Evolutionary conservation across 129 eudicot species (phyloP).

Genomic region (Flaveria trinervia): DNA sequence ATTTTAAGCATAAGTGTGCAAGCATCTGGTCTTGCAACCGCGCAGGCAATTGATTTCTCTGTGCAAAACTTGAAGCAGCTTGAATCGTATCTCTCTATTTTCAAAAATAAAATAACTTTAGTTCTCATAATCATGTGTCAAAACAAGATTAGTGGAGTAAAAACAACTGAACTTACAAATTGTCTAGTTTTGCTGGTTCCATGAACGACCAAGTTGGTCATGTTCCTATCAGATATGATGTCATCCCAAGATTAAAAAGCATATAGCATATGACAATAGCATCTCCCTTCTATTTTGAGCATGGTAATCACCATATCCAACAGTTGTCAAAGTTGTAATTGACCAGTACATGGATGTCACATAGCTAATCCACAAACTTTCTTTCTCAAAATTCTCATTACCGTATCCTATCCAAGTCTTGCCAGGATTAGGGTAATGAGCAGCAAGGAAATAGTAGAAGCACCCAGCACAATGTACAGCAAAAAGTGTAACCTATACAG

Average conservation of each 20-base stretch:
- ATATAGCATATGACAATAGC: constrained; percentile 76
- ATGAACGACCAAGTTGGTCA: constrained; percentile 94
- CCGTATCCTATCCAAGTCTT: constrained; percentile 79
- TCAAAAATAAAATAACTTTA: constrained; percentile 10
- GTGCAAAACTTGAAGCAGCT: constrained; percentile 97
- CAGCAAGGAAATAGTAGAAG: constrained; percentile 77
- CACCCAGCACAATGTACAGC: constrained; percentile 91
- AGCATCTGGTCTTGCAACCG: constrained; percentile 97
- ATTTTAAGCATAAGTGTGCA: constrained; percentile 87
- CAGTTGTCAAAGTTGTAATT: constrained; percentile 86
- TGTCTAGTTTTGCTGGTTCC: constrained; percentile 81
- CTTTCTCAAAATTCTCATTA: constrained; percentile 43
- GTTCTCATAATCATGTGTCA: constrained; percentile 1
- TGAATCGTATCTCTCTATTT: constrained; percentile 90
- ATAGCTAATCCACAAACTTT: constrained; percentile 71
- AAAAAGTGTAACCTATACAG: constrained; percentile 75
- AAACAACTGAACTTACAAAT: constrained; percentile 58
- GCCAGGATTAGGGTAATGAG: constrained; percentile 56
- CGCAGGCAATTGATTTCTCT: constrained; percentile 73
- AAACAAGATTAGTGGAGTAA: background rate
- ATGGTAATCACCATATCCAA: constrained; percentile 93
- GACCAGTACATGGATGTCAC: constrained; percentile 90
- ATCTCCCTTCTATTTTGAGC: constrained; percentile 85
- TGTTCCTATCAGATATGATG: constrained; percentile 85
- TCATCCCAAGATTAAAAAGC: constrained; percentile 92